A percentile compares a stretch with the other conserved stretches of the same genome.
These are phyloP conservation scores for Quercus gilva DNA, from an alignment of 306 rosid genomes.

Conservation along the genomic window DNA sequence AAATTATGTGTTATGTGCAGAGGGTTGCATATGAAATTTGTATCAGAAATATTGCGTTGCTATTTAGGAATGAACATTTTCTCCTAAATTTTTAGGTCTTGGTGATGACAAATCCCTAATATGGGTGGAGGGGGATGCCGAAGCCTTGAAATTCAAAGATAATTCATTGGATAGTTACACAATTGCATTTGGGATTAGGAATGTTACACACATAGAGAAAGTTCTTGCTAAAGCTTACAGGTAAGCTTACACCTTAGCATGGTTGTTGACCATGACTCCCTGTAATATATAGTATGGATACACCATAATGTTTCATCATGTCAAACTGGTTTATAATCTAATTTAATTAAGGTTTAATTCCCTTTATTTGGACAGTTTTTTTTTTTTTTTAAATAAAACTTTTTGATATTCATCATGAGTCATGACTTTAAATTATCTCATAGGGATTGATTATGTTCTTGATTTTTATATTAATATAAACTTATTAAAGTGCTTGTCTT, in stretches of 20 bases:
- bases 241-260: slow-evolving; percentile 35
- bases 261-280: slow-evolving; percentile 4
- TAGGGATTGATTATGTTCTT: not conserved
- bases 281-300: slow-evolving; percentile 3
- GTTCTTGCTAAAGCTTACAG: slow-evolving; percentile 79
- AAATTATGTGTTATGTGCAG: slow-evolving; percentile 3
- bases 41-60: slow-evolving; percentile 5
- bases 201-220: slow-evolving; percentile 92
- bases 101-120: slow-evolving; percentile 67
- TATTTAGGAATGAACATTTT: slow-evolving; percentile 27
- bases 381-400: not conserved
- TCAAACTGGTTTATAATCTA: not conserved
- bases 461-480: not conserved
- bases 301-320: not conserved
- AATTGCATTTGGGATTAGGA: slow-evolving; percentile 95
- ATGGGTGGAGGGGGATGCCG: slow-evolving; percentile 95
- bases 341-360: not conserved
- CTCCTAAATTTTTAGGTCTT: slow-evolving; percentile 48
- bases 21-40: slow-evolving; percentile 8
- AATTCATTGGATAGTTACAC: slow-evolving; percentile 96
- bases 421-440: not conserved
- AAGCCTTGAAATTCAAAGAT: slow-evolving; percentile 59
- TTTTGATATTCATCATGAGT: not conserved
- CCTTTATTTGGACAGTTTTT: not conserved
- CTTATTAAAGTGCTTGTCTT: not conserved